Base-by-base conservation (phyloP, 2,329 filamentous ascomycete genomes). In the Talaromyces sp. region DNA sequence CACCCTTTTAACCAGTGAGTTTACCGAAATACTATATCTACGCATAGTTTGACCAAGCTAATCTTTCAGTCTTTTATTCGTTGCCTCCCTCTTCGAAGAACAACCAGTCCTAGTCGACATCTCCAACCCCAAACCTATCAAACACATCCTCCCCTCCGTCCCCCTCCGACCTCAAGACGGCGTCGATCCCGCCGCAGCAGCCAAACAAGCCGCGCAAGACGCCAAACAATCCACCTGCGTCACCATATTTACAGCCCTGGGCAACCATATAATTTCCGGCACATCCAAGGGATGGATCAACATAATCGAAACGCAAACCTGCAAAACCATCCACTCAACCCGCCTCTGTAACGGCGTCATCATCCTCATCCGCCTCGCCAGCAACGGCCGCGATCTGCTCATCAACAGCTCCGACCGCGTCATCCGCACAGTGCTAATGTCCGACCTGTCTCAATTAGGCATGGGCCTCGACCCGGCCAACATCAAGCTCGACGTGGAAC, bases 251-350 rank as follows among this genome's bases (percentile, higher is more conserved):
- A 94, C 92, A 0, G 86, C 88, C 0, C 86, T 89, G 0, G 95
- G 95, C 59, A 89, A 93, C 54, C 92, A 98, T 77, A 92, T 99
- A 67, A 86, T 99, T 39, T 88, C 93, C 0, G 96, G 93, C 45
- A 99, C 95, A 4, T 97, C 90, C 71, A 98, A 97, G 78, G 95
- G 95, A 64, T 96, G 92, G 84, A 84, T 99, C 66, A 99, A 99
- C 78, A 91, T 99, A 67, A 95, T 99, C 73, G 91, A 96, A 71
- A 89, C 90, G 2, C 85, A 87, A 67, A 91, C 91, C 0, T 88
- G 87, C 73, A 87, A 91, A 68, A 92, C 94, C 11, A 92, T 97
- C 70, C 93, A 95, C 81, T 96, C 93, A 14, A 93, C 90, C 63
- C 92, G 95, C 69, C 87, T 97, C 63, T 96, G 92, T 73, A 88